Evolutionary conservation across 257 asterid genomes (phyloP).

Genomic region (Solanum clarkiae): DNA sequence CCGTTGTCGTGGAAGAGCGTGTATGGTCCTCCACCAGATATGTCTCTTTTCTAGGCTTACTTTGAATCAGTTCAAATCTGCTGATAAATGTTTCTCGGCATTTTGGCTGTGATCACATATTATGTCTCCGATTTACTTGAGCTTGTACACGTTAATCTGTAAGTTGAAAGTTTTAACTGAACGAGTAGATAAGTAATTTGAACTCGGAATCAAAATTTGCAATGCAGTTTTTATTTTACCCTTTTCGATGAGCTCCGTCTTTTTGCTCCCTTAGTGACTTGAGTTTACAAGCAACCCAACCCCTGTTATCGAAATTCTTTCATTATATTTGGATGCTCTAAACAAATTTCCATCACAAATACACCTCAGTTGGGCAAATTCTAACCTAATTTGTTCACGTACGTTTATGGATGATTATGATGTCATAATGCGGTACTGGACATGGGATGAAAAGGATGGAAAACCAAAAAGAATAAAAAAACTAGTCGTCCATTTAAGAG

Average conservation of each 20-base stretch:
- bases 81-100: background rate
- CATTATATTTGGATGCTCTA: background rate
- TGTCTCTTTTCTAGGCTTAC: constrained; percentile 43
- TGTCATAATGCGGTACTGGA: too few relatives aligned
- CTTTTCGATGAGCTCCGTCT: background rate
- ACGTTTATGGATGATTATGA: too few relatives aligned
- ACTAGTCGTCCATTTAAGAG: too few relatives aligned
- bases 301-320: background rate
- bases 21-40: constrained; percentile 87
- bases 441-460: too few relatives aligned
- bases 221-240: background rate
- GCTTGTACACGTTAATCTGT: background rate
- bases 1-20: constrained; percentile 92
- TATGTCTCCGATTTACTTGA: background rate
- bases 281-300: background rate
- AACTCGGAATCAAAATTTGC: background rate
- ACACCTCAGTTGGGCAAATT: background rate
- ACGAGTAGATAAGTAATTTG: background rate
- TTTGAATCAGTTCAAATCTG: background rate
- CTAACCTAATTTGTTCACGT: background rate
- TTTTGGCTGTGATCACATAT: background rate
- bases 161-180: background rate
- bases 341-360: background rate
- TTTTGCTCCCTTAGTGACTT: background rate
- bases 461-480: too few relatives aligned